These are phyloP conservation scores for Tilletia setariae DNA, from an alignment of 1,284 basidiomycete species.

Conservation along the genomic window DNA sequence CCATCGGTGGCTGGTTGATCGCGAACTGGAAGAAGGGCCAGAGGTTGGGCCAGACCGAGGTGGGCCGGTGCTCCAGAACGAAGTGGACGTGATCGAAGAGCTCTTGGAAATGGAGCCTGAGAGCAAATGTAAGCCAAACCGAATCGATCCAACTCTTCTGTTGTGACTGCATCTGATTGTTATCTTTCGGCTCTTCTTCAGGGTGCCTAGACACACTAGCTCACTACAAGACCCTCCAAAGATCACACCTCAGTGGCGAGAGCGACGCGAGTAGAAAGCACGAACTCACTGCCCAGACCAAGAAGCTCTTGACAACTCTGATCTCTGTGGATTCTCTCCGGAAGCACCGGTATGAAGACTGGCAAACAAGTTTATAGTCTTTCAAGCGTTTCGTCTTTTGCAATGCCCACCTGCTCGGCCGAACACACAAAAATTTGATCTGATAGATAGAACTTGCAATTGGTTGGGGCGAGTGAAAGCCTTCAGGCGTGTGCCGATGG, in stretches of 20 bases:
- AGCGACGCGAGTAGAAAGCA: background rate
- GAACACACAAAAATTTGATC: too few relatives aligned
- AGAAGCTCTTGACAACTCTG: background rate
- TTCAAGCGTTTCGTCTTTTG: too few relatives aligned
- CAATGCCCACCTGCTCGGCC: too few relatives aligned
- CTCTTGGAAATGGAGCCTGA: slow-evolving; percentile 86
- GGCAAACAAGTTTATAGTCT: background rate
- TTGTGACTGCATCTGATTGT: background rate
- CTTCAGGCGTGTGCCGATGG: slow-evolving; percentile 13
- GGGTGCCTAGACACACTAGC: slow-evolving; percentile 44
- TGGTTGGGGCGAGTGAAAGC: background rate
- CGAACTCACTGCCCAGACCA: background rate
- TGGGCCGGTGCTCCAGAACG: slow-evolving; percentile 64
- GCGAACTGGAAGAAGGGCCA: background rate
- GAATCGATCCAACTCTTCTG: background rate
- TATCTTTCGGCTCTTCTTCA: background rate
- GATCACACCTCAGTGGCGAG: background rate
- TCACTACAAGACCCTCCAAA: slow-evolving; percentile 27
- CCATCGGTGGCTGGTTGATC: slow-evolving; percentile 87
- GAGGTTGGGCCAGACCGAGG: background rate
- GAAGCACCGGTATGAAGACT: slow-evolving; percentile 1
- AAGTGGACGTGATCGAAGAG: slow-evolving; percentile 77
- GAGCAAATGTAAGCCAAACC: slow-evolving; percentile 72
- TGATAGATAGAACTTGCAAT: background rate
- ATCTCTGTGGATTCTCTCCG: background rate